Percentiles rank a stretch among this genome's conserved stretches.
Evolutionary conservation across 306 rosid genomes (phyloP).

Genomic region (Lithocarpus polystachyus): DNA sequence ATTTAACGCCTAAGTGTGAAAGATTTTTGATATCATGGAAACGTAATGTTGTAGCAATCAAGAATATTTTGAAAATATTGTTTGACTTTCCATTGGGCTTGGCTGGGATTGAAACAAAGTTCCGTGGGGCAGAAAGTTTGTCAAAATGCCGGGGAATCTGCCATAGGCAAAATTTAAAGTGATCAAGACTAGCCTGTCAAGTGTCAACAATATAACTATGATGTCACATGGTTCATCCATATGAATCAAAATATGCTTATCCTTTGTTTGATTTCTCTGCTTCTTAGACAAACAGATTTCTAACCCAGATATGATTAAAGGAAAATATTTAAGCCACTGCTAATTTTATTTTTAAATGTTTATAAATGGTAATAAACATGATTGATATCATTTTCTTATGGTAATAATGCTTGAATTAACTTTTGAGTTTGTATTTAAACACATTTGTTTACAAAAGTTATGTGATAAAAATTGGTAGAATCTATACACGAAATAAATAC

Average conservation of each 20-base stretch:
- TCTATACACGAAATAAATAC: too few relatives aligned
- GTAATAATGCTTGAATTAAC: too few relatives aligned
- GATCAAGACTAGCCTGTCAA: too few relatives aligned
- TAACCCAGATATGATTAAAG: not conserved
- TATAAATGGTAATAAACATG: too few relatives aligned
- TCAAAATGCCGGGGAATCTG: constrained; percentile 30
- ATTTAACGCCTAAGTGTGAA: too few relatives aligned
- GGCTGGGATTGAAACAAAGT: constrained; percentile 23
- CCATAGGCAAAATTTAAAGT: not conserved
- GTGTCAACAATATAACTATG: constrained; percentile 27
- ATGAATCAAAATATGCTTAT: constrained; percentile 20
- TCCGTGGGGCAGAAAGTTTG: constrained; percentile 27
- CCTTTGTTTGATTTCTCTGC: constrained; percentile 20
- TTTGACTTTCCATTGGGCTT: constrained; percentile 26
- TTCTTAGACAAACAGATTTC: constrained; percentile 18
- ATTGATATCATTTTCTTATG: too few relatives aligned
- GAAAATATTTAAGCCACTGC: too few relatives aligned
- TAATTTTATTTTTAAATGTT: too few relatives aligned
- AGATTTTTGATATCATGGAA: too few relatives aligned
- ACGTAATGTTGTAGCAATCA: not conserved
- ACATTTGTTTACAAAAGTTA: too few relatives aligned
- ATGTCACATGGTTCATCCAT: constrained; percentile 31
- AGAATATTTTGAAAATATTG: constrained; percentile 18
- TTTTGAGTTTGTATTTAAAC: too few relatives aligned
- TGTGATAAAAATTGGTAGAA: too few relatives aligned